phyloP scores from a whole-genome alignment of 148 eudicot species.

The Bassia scoparia region DNA sequence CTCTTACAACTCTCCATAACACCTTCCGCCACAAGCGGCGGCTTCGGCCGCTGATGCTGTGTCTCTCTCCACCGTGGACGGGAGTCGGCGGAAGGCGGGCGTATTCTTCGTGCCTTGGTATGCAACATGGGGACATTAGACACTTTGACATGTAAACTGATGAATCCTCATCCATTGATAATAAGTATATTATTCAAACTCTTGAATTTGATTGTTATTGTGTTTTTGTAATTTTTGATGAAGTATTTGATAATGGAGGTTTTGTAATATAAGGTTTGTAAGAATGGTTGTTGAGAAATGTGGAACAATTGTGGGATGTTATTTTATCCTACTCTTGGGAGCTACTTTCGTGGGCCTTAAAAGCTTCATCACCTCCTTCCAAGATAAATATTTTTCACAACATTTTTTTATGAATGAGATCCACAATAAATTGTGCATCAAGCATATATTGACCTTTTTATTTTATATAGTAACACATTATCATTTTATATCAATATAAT shows the following conservation, averaged over 20 bases:
- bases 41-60: slow-evolving; percentile 23
- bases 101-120: slow-evolving; percentile 57
- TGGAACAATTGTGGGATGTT: background rate
- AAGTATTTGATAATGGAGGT: background rate
- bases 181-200: background rate
- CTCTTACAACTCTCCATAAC: slow-evolving; percentile 43
- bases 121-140: slow-evolving; percentile 60
- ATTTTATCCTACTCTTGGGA: background rate
- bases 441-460: too few species aligned
- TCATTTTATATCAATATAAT: too few species aligned
- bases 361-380: background rate
- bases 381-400: too few species aligned
- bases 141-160: slow-evolving; percentile 49
- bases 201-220: background rate
- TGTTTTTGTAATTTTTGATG: background rate
- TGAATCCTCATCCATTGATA: slow-evolving; percentile 23
- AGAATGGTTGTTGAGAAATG: background rate
- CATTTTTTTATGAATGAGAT: too few species aligned
- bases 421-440: too few species aligned
- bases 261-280: background rate
- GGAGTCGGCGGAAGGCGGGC: slow-evolving; percentile 37
- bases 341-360: background rate
- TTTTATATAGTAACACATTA: too few species aligned
- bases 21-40: slow-evolving; percentile 48
- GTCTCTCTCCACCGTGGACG: background rate